Base-by-base conservation (phyloP, 352 stramenopile genomes). In the Phytophthora sansomeana region DNA sequence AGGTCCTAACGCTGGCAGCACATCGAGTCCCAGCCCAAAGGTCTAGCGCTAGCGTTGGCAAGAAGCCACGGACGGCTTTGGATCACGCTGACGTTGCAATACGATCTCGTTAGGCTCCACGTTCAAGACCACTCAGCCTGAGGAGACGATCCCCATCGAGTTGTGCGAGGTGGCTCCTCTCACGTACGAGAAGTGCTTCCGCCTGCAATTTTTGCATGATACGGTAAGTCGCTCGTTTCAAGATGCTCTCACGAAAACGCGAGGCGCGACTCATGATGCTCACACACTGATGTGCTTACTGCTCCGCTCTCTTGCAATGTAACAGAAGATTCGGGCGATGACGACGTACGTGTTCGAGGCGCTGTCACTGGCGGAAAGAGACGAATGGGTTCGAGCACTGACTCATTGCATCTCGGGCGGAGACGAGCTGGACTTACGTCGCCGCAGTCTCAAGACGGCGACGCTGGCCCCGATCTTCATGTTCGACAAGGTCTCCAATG, bases 401-500 rank as follows among this genome's bases (percentile, higher is more conserved):
- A 78, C 74, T 19, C 88, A 95, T 59, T 93, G 88, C 57, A 92
- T 91, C 56, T 80, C 77, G 13, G 83, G 86, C 17, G 83, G 69
- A 30, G 65, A 74, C 24, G 71, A 80, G 58, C 58, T 81, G 43
- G 83, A 87, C 46, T 72, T 94, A 70, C 80, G 82, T 7, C 83
- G 87, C 24, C 73, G 78, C 4, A 90, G 83, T 43, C 72, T 96
- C 63, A 91, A 89, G 63, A 84, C 80, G 63, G 78, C 88, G 52
- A 86, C 79, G 35, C 72, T 92, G 43, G 88, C 87, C 16, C 85
- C 88, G n/a, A 90, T 96, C 68, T 90, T 93, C 63, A 91, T 95
- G 77, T 95, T 93, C 51, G 81, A 93, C 77, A 92, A 92, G 64
- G 75, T 92, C 51, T 95, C 87, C 38, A 93, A 90, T 57, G 85